phyloP scores from a whole-genome alignment of 768 basidiomycete species.

The Tricholoma terreum region DNA sequence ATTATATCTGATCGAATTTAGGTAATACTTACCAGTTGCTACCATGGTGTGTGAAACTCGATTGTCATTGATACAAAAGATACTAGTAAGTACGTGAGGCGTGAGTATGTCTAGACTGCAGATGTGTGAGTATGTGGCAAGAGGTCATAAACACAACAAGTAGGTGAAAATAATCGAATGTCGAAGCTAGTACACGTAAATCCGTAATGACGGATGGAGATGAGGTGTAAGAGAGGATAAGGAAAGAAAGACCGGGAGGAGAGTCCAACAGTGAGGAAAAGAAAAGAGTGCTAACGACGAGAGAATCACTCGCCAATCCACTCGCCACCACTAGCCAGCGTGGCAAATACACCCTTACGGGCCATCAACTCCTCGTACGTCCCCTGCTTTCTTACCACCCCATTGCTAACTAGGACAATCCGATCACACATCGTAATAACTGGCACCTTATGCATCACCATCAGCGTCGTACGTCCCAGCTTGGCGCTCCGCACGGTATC shows the following conservation, averaged over 20 bases:
- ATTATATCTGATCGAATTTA: no score
- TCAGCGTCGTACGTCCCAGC: slow-evolving; percentile 76
- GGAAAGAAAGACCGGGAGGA: background rate
- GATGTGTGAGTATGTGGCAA: slow-evolving; percentile 1
- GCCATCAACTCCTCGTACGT: slow-evolving; percentile 67
- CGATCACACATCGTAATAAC: slow-evolving; percentile 93
- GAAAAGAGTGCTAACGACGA: background rate
- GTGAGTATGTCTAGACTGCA: background rate
- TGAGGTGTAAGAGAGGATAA: background rate
- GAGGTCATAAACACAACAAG: background rate
- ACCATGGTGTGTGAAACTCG: no score
- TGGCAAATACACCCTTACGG: slow-evolving; percentile 67
- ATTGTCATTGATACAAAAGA: no score
- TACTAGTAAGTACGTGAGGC: no score
- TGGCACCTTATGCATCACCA: slow-evolving; percentile 90
- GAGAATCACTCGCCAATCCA: slow-evolving; percentile 9
- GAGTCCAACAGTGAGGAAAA: slow-evolving; percentile 2
- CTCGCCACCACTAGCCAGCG: slow-evolving; percentile 68
- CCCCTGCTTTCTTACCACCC: slow-evolving; percentile 78
- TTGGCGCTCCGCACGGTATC: slow-evolving; percentile 67
- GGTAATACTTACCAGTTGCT: no score
- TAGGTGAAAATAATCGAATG: slow-evolving; percentile 1
- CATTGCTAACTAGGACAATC: slow-evolving; percentile 77
- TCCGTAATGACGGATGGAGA: background rate
- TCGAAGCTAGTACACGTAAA: background rate